Evolutionary conservation across 345 rosid species (phyloP).

Genomic region (Nasturtium officinale): DNA sequence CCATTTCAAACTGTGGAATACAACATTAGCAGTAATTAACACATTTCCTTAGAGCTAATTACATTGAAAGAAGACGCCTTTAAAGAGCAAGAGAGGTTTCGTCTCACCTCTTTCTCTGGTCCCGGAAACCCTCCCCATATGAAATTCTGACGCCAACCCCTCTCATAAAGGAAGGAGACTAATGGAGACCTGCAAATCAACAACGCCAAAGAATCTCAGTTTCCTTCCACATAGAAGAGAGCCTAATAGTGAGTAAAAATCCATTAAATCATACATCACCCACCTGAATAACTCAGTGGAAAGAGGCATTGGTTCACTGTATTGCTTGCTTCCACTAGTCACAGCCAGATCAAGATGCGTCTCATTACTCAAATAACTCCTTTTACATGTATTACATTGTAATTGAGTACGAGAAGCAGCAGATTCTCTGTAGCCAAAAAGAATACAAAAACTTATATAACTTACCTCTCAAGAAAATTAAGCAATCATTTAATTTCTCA

Average conservation of each 20-base stretch:
- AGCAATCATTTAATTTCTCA: background rate
- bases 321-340: constrained; percentile 55
- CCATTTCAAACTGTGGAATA: constrained; percentile 70
- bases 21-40: background rate
- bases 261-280: constrained; percentile 1
- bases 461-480: background rate
- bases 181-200: constrained; percentile 54
- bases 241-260: background rate
- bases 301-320: constrained; percentile 60
- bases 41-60: background rate
- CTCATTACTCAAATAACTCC: constrained; percentile 56
- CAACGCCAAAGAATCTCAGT: constrained; percentile 18
- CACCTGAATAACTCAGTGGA: constrained; percentile 52
- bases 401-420: constrained; percentile 47
- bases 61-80: background rate
- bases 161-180: constrained; percentile 80
- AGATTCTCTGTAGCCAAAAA: constrained; percentile 49
- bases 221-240: constrained; percentile 2
- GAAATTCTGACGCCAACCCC: constrained; percentile 95
- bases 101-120: constrained; percentile 79
- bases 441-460: constrained; percentile 2
- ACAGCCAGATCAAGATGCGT: constrained; percentile 73
- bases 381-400: constrained; percentile 68
- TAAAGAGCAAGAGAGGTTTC: constrained; percentile 3
- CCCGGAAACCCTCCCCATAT: constrained; percentile 81